Conservation (phyloP, 306 rosid species). For the Prunus davidiana region DNA sequence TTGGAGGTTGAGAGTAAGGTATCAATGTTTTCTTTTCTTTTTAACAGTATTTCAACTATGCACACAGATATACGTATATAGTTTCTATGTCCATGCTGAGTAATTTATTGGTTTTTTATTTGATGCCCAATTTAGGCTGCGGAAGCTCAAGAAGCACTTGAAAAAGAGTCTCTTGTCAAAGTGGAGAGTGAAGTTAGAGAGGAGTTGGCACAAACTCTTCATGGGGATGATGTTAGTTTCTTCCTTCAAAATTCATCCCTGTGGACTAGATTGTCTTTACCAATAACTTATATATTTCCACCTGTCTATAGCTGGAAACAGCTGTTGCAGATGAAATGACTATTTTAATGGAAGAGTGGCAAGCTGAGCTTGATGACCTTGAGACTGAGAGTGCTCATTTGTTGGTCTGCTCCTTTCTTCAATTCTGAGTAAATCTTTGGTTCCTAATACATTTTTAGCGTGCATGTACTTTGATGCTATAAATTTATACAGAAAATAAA, state of each 20-base stretch:
- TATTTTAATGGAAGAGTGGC: conserved; percentile 75
- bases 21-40: conserved; percentile 16
- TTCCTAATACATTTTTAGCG: conserved; percentile 15
- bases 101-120: conserved; percentile 27
- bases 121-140: conserved; percentile 77
- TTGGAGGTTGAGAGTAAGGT: conserved; percentile 98
- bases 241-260: conserved; percentile 14
- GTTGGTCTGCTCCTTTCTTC: conserved; percentile 64
- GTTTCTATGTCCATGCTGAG: background rate
- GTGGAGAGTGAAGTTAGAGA: conserved; percentile 88
- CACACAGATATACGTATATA: background rate
- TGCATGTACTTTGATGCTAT: conserved; percentile 8
- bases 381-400: conserved; percentile 85
- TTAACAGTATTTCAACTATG: background rate
- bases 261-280: conserved; percentile 12
- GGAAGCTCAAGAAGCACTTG: conserved; percentile 99
- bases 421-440: conserved; percentile 25
- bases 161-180: conserved; percentile 87
- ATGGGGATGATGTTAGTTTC: conserved; percentile 73
- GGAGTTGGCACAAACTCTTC: conserved; percentile 71
- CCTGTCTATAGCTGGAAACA: conserved; percentile 67
- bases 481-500: background rate
- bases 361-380: conserved; percentile 73
- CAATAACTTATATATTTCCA: conserved; percentile 28
- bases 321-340: conserved; percentile 84